These are phyloP conservation scores for Chlorencoelia australis DNA, from an alignment of 2,329 filamentous ascomycete genomes.

Conservation along the genomic window DNA sequence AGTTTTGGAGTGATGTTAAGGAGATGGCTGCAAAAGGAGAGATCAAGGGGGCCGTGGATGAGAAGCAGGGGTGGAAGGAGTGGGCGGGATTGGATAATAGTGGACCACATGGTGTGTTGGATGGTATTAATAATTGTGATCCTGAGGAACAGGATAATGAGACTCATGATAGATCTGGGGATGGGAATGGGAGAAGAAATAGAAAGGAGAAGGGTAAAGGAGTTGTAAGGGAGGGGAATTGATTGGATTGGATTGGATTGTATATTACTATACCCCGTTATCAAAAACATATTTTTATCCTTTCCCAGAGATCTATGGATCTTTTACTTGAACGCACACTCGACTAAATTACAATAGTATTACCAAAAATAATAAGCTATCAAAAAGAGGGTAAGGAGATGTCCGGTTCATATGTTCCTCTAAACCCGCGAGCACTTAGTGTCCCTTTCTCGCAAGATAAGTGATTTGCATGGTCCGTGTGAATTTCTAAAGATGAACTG, in stretches of 20 bases:
- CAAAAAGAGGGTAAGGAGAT: no score
- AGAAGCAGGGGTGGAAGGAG: constrained; percentile 21
- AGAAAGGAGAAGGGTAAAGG: not conserved
- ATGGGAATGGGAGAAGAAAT: not conserved
- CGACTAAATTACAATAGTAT: no score
- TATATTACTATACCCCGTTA: no score
- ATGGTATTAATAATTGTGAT: constrained; percentile 10
- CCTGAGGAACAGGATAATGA: constrained; percentile 12
- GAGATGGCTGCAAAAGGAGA: constrained; percentile 46
- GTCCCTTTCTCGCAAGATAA: no score
- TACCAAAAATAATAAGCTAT: no score
- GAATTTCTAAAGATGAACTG: no score
- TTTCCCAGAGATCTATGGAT: no score
- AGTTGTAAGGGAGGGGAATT: not conserved
- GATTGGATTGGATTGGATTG: not conserved
- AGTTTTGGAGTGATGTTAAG: constrained; percentile 82
- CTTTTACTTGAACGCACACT: no score
- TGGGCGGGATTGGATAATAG: constrained; percentile 25
- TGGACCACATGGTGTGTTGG: constrained; percentile 21
- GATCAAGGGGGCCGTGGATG: constrained; percentile 23
- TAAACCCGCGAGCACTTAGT: no score
- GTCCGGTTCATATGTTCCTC: no score
- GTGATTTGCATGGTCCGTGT: no score
- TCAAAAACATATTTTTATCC: no score
- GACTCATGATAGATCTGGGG: not conserved